These are phyloP conservation scores for Yamadazyma sp. DNA, from an alignment of 1,139 yeast species.

Conservation along the genomic window DNA sequence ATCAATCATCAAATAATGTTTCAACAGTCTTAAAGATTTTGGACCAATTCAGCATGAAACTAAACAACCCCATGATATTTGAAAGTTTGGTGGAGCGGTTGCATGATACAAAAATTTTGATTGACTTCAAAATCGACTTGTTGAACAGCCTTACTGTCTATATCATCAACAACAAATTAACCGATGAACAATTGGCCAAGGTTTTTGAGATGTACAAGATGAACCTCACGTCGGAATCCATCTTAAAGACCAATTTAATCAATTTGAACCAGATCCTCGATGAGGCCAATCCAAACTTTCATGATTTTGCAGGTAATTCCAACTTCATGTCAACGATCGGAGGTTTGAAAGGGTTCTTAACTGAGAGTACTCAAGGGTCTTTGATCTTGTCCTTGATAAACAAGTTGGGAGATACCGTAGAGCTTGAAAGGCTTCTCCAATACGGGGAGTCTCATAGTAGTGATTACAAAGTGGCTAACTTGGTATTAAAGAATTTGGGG, in stretches of 20 bases:
- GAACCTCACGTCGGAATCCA: constrained; percentile 13
- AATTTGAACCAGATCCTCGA: constrained; percentile 13
- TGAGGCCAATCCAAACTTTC: constrained; percentile 8
- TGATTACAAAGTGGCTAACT: constrained; percentile 12
- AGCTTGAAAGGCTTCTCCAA: constrained; percentile 8
- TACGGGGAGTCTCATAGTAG: constrained; percentile 8
- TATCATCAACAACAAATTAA: constrained; percentile 6
- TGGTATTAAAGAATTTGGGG: constrained; percentile 12
- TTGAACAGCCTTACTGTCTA: constrained; percentile 12
- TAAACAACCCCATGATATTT: constrained; percentile 9
- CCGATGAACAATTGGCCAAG: constrained; percentile 1
- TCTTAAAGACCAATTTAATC: constrained; percentile 11
- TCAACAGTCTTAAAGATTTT: constrained; percentile 11
- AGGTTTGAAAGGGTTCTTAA: not conserved
- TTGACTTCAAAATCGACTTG: constrained; percentile 17
- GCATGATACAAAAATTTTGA: constrained; percentile 12
- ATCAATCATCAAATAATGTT: constrained; percentile 7
- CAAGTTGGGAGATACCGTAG: constrained; percentile 11
- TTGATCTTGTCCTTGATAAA: constrained; percentile 13
- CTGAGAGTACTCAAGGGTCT: constrained; percentile 1
- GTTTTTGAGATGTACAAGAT: constrained; percentile 9
- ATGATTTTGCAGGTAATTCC: constrained; percentile 4
- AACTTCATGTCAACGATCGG: constrained; percentile 1
- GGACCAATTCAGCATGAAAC: constrained; percentile 21
- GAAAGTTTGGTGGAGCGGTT: constrained; percentile 12